These are phyloP conservation scores for Theobroma grandiflorum DNA, from an alignment of 441 rosid species.

Conservation along the genomic window DNA sequence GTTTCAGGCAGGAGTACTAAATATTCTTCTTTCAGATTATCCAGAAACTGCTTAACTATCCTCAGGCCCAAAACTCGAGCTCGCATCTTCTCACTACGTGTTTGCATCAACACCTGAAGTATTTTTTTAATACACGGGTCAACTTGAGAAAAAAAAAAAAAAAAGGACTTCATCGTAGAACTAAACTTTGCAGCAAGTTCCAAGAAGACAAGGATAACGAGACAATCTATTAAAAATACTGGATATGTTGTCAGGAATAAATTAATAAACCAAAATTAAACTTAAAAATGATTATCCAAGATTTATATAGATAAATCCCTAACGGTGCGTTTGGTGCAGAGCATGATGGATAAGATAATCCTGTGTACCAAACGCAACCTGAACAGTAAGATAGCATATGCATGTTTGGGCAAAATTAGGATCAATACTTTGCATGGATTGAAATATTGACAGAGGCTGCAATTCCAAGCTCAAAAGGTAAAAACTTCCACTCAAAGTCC, in stretches of 20 bases:
- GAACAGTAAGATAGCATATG: neutral
- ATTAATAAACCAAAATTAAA: too few species aligned
- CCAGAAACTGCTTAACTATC: conserved; percentile 73
- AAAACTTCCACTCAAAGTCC: neutral
- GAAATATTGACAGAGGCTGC: neutral
- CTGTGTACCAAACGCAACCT: too few species aligned
- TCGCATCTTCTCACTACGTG: conserved; percentile 83
- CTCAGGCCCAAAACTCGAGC: conserved; percentile 81
- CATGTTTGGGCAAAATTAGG: neutral
- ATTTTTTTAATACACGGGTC: neutral
- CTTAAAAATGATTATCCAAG: neutral
- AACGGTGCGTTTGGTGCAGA: too few species aligned
- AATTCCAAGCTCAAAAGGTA: neutral
- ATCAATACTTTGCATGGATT: neutral
- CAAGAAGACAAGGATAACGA: neutral
- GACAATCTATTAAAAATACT: neutral
- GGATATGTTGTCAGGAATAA: neutral
- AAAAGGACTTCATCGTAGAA: neutral
- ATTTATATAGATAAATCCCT: too few species aligned
- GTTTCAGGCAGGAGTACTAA: conserved; percentile 83
- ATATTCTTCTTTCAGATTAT: conserved; percentile 91
- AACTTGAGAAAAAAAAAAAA: neutral
- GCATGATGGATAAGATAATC: too few species aligned
- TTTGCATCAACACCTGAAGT: conserved; percentile 86
- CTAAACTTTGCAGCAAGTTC: neutral